These are phyloP conservation scores for Aureobasidium sp. DNA, from an alignment of 2,329 filamentous ascomycete species.

Conservation along the genomic window DNA sequence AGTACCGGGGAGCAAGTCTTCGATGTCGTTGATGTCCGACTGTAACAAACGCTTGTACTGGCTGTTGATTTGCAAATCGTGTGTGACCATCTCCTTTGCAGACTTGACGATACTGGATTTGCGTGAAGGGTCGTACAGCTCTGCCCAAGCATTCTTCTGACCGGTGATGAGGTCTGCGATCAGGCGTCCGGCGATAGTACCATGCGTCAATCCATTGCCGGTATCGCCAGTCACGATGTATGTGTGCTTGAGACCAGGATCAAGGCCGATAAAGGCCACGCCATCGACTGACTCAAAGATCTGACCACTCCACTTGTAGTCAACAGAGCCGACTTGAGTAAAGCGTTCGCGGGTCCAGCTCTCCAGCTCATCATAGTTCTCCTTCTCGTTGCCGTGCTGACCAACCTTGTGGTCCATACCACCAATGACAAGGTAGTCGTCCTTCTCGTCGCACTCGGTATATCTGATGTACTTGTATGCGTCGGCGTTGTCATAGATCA, in stretches of 20 bases:
- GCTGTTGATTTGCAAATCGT: constrained; percentile 50
- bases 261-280: constrained; percentile 51
- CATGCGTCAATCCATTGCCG: constrained; percentile 52
- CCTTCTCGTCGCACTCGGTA: constrained; percentile 45
- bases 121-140: constrained; percentile 47
- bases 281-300: constrained; percentile 50
- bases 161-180: constrained; percentile 50
- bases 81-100: constrained; percentile 39
- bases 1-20: constrained; percentile 44
- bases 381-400: constrained; percentile 39
- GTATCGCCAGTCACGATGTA: constrained; percentile 53
- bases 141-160: constrained; percentile 43
- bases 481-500: constrained; percentile 51
- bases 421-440: constrained; percentile 51
- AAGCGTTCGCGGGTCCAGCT: constrained; percentile 49
- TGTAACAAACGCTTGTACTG: constrained; percentile 51
- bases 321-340: constrained; percentile 41
- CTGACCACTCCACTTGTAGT: constrained; percentile 54
- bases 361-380: constrained; percentile 46
- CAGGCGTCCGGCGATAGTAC: constrained; percentile 46
- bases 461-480: constrained; percentile 51
- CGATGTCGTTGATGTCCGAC: constrained; percentile 50
- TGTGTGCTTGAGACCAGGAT: constrained; percentile 45
- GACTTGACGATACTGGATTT: constrained; percentile 40
- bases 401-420: constrained; percentile 55